Percentiles rank a stretch among this genome's conserved stretches.
Conservation (phyloP, 345 rosid species). For the Citrus unshiu region DNA sequence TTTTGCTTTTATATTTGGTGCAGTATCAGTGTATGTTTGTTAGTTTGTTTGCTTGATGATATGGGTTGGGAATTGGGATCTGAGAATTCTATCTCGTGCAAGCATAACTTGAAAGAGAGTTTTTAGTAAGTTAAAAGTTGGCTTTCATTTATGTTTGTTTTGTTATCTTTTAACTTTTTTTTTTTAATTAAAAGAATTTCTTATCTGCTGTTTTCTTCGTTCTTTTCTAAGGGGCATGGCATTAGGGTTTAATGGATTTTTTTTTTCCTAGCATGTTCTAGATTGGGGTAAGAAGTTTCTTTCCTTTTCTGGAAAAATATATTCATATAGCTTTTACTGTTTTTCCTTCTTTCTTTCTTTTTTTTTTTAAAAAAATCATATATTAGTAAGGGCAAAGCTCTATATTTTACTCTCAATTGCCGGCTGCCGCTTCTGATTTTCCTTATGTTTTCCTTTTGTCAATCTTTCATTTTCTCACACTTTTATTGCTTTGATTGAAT, state of each 20-base stretch:
- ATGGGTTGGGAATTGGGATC: slow-evolving; percentile 21
- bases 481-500: not conserved
- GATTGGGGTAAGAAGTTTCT: not conserved
- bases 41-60: not conserved
- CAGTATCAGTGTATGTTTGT: not conserved
- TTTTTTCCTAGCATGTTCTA: not conserved
- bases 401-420: not conserved
- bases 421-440: not conserved
- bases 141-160: not conserved
- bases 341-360: not conserved
- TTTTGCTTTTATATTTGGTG: not conserved
- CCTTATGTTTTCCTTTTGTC: not conserved
- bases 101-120: not conserved
- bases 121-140: not conserved
- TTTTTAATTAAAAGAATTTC: not conserved
- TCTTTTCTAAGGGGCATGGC: not conserved
- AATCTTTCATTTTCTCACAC: not conserved
- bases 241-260: slow-evolving; percentile 1
- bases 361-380: too few relatives aligned
- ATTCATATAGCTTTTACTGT: not conserved
- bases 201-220: not conserved
- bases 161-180: not conserved
- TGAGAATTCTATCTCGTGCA: not conserved
- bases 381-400: not conserved
- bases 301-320: not conserved